These are phyloP conservation scores for Russula olivacea DNA, from an alignment of 768 basidiomycete genomes.

Conservation along the genomic window DNA sequence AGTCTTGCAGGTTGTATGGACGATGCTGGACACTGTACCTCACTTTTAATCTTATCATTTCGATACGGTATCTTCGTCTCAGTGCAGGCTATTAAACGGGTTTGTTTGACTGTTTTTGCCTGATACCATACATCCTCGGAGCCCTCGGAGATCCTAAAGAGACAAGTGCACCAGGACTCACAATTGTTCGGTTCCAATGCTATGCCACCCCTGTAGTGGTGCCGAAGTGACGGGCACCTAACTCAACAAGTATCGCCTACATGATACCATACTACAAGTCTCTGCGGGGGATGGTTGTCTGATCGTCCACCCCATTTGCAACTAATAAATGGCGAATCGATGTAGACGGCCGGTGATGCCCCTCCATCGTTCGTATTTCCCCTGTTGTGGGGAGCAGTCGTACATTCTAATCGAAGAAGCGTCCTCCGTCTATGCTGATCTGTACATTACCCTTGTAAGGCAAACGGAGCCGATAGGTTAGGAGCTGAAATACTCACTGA, in stretches of 20 bases:
- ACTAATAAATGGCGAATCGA: background rate
- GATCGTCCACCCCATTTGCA: background rate
- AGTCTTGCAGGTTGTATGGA: background rate
- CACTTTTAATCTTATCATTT: background rate
- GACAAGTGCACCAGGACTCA: background rate
- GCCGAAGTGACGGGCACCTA: background rate
- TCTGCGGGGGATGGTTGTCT: too few relatives aligned
- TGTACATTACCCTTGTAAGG: constrained; percentile 2
- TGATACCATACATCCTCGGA: background rate
- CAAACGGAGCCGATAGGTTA: background rate
- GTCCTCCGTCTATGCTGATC: constrained; percentile 23
- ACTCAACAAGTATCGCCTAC: background rate
- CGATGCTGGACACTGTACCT: background rate
- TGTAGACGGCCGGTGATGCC: background rate
- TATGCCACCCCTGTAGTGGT: background rate
- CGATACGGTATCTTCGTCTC: background rate
- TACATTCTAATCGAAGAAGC: constrained; percentile 13
- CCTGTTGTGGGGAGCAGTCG: background rate
- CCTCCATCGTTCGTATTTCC: background rate
- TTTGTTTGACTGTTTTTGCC: background rate
- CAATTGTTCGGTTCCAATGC: background rate
- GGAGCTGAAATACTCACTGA: constrained; percentile 14
- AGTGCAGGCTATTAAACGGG: background rate
- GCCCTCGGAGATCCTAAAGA: background rate
- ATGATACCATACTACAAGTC: background rate